A percentile compares a stretch with the other conserved stretches of the same genome.
These are phyloP conservation scores for Pilobolus umbonatus DNA, from an alignment of 192 early-diverging fungal genomes.

Conservation along the genomic window DNA sequence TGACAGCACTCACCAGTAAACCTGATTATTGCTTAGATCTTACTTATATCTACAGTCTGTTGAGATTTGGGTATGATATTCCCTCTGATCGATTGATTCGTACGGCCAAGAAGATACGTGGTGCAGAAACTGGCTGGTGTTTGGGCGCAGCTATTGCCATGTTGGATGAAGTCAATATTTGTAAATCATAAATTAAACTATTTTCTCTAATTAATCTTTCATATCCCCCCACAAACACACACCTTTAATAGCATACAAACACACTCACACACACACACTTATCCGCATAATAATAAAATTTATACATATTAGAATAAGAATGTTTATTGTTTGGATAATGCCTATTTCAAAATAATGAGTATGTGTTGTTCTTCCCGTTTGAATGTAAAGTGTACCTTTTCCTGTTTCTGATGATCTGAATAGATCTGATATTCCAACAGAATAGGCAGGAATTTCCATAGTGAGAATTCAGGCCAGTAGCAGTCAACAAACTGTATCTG, in stretches of 20 bases:
- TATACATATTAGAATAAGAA: no score
- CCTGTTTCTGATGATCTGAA: constrained; percentile 15
- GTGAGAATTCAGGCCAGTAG: constrained; percentile 94
- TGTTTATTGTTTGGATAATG: no score
- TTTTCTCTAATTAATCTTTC: no score
- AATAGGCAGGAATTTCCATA: constrained; percentile 79
- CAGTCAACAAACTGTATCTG: constrained; percentile 86
- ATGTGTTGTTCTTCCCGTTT: no score
- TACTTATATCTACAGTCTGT: constrained; percentile 79
- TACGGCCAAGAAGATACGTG: constrained; percentile 88
- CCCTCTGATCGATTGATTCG: constrained; percentile 61
- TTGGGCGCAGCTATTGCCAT: constrained; percentile 88
- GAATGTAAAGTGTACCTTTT: no score
- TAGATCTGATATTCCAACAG: constrained; percentile 78
- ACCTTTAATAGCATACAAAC: no score
- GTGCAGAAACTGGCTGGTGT: constrained; percentile 96
- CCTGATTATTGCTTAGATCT: constrained; percentile 89
- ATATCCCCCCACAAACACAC: no score
- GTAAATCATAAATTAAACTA: no score
- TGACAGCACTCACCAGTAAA: constrained; percentile 39
- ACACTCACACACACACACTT: no score
- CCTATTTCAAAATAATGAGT: no score
- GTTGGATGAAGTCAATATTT: constrained; percentile 52
- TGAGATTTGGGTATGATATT: constrained; percentile 83
- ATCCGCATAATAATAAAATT: no score